Evolutionary conservation across 805 yeast species (phyloP), one percentile per base, ranked within the genome.

Genomic region (Metschnikowia baotianmanensis): DNA sequence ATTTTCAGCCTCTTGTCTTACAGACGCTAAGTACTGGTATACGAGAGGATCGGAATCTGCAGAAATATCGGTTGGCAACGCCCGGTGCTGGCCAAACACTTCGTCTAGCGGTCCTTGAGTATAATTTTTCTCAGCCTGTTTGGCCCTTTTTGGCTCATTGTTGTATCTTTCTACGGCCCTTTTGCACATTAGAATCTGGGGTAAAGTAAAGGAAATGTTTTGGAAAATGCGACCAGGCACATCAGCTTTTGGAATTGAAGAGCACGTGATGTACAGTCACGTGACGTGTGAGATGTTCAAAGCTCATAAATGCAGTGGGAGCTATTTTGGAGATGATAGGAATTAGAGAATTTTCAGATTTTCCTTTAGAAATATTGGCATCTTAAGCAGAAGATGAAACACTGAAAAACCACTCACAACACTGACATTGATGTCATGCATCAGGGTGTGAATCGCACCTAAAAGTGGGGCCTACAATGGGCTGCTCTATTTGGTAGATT

Each of bases 61-160:
- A 3, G 32, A 26, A 7, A 34, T 43, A 4, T 48, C 45, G 8
- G 44, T 36, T 12, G 63, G 59, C 31, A 63, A 56, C 8, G 61
- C 69, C 13, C 55, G 45, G 34, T 57, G 59, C 45, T 63, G 69
- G 18, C 66, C 66, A 44, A 62, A 62, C 8, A 46, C 37, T 15
- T 44, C 51, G 34, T 61, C 65, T 18, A 59, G 46, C 3, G 57
- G 57, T 9, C 60, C 61, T 21, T 46, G 53, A 3, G 55, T 52
- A 26, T 52, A 51, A 17, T 26, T 21, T 7, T 29, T 23, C 7
- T 28, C 31, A 9, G 15, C 28, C 26, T 16, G 23, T 19, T 27
- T 34, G 20, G 42, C 18, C 21, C 47, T 12, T 25, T 40, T 47
- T 15, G 42, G 37, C 36, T 34, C 39, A 20, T 31, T 28, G 26